Evolutionary conservation across 1,284 basidiomycete species (phyloP).

Genomic region (Xanthoconium separans): DNA sequence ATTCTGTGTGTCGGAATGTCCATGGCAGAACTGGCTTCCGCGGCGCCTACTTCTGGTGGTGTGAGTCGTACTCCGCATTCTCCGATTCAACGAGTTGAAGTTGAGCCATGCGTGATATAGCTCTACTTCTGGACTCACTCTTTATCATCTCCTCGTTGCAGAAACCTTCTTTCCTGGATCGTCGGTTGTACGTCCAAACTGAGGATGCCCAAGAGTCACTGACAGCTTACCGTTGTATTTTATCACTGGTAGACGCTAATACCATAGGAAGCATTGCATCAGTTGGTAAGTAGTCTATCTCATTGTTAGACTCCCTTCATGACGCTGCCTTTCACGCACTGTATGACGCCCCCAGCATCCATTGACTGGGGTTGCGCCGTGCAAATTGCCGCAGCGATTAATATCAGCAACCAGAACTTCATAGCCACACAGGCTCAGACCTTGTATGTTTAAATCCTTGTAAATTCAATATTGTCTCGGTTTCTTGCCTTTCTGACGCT

Average conservation of each 20-base stretch:
- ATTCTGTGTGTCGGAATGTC: conserved; percentile 42
- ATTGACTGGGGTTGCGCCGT: conserved; percentile 78
- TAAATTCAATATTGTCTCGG: not conserved
- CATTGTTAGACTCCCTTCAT: not conserved
- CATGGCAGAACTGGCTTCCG: conserved; percentile 42
- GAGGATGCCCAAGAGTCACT: not conserved
- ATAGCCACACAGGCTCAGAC: conserved; percentile 52
- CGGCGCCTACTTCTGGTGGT: conserved; percentile 65
- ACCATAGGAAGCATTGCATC: conserved; percentile 69
- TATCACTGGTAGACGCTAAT: conserved; percentile 54
- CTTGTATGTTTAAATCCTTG: conserved; percentile 45
- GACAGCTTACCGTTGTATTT: not conserved
- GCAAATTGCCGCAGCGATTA: conserved; percentile 67
- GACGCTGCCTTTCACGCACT: not conserved
- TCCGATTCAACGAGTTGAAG: not conserved
- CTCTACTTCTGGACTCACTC: conserved; percentile 81
- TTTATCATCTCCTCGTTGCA: conserved; percentile 60
- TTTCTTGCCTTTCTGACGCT: not conserved
- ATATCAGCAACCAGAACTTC: conserved; percentile 54
- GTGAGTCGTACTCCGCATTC: conserved; percentile 37
- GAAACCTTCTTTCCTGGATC: conserved; percentile 72
- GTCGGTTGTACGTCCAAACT: conserved; percentile 61
- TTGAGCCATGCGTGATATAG: conserved; percentile 28
- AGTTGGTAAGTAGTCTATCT: conserved; percentile 34
- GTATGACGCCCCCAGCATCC: conserved; percentile 47